Base-by-base conservation (phyloP, 2,329 filamentous ascomycete species). In the Calonectria henricotiae region DNA sequence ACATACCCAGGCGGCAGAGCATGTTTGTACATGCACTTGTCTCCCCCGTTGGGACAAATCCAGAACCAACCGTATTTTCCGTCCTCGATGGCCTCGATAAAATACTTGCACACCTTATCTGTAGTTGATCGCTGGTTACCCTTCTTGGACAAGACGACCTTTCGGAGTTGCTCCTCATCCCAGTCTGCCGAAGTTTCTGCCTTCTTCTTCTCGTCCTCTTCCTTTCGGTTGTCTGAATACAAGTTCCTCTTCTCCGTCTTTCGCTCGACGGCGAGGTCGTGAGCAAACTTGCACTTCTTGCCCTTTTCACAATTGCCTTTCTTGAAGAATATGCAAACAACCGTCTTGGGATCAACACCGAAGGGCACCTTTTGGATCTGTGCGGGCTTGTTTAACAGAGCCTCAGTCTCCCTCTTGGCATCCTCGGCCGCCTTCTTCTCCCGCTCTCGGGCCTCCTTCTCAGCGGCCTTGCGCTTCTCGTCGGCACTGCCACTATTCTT, bases 31-130 rank as follows among this genome's bases (percentile, higher is more conserved):
- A 96, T 98, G 93, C 96, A 99, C 84, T 98, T 94, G 81, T 99
- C 93, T 73, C 94, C 96, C 74, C 95, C 95, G 80, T 98, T 98
- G 55, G 96, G 96, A 89, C 96, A 99, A 70, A 91, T 88, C 96
- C 96, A 99, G 85, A 99, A 98, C 96, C 96, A 99, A 73, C 96
- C 96, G 79, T 99, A 99, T 84, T 98, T 99, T 79, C 95, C 94
- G 80, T 99, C 96, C 85, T 99, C 96, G 73, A 99, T 96, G 30
- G 96, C 96, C 76, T 95, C 92, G 81, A 98, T 96, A 82, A 99
- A 99, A 87, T 86, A 98, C 85, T 98, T 99, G 94, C 96, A 99
- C 75, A 99, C 96, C 85, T 98, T 99, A 81, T 99, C 96, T 55
- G 96, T 99, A 5, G 93, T 94, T 25, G 95, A 98, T 81, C 92